Evolutionary conservation across 2,329 filamentous ascomycete species (phyloP), one percentile per base, ranked within the genome.

Genomic region (Drechslerella stenobrocha): DNA sequence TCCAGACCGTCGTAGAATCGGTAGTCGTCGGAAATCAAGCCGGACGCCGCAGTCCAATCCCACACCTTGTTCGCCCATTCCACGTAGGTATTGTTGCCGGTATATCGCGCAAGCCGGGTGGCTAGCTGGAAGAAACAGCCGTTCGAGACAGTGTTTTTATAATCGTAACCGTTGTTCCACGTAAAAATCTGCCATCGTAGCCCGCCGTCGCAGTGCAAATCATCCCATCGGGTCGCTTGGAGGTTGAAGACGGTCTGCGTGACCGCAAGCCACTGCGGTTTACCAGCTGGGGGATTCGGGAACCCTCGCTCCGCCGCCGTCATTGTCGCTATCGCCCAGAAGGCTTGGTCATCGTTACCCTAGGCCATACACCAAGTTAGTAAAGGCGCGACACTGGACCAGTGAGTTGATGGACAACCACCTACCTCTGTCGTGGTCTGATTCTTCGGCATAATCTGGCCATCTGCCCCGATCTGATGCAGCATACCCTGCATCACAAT

Each of bases 101-200:
- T 95, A 77, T 89, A 93, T 9, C 86, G 81, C 0, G 87, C 87
- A 4, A 95, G 80, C 13, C 89, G 84, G 5, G 89, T 81, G 20
- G 83, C 84, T 22, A 87, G 74, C 75, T 87, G 86, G 77, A 87
- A 87, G 76, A 87, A 86, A 76, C 83, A 85, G 4, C 84, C 84
- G 77, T 87, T 87, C 46, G 83, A 83, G 71, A 87, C 85, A 20
- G 82, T 80, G 76, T 87, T 87, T 74, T 87, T 93, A 81, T 95
- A 93, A 73, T 84, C 81, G 75, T 90, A 86, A 11, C 89, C 90
- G 69, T 84, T 84, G 74, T 95, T 92, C 72, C 82, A 83, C 0
- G 81, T 78, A 75, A 86, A 91, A 71, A 95, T 90, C 78, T 95
- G 89, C 88, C 88, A 92, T 59, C 84, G 80, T 46, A 93, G 77